These are phyloP conservation scores for Penicillium mononematosum DNA, from an alignment of 495 filamentous ascomycete genomes.

Conservation along the genomic window DNA sequence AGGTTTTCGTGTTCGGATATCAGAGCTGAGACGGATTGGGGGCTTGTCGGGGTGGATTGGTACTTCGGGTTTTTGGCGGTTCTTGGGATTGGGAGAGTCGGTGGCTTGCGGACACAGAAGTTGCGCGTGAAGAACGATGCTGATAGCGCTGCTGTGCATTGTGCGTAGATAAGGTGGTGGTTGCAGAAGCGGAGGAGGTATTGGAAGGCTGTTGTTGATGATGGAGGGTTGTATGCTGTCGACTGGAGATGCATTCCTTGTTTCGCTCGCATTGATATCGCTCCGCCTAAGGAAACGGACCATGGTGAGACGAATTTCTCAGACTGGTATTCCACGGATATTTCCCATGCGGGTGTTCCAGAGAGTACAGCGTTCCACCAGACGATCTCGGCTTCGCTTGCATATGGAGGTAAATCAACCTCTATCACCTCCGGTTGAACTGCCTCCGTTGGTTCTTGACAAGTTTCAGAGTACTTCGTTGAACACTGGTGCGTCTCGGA, in stretches of 20 bases:
- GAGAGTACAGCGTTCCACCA: slow-evolving; percentile 1
- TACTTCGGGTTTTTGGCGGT: neutral
- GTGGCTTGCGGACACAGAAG: neutral
- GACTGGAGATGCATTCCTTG: neutral
- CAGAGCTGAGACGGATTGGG: neutral
- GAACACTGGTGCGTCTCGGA: neutral
- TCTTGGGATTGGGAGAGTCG: neutral
- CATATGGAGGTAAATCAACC: neutral
- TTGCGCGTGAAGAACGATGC: neutral
- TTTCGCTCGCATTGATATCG: neutral
- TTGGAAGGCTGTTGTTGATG: neutral
- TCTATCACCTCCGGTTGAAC: neutral
- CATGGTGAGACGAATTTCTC: neutral
- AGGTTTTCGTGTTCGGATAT: neutral
- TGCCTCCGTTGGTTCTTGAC: neutral
- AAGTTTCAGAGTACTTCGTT: neutral
- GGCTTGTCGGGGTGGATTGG: neutral
- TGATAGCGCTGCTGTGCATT: neutral
- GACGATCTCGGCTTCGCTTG: neutral
- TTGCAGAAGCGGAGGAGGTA: neutral
- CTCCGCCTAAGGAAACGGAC: neutral
- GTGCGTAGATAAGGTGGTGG: neutral
- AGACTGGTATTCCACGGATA: neutral
- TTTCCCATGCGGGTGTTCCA: neutral
- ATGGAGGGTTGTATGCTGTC: neutral